Conservation (phyloP, 1,284 basidiomycete species). For the Apiotrichum gamsii region DNA sequence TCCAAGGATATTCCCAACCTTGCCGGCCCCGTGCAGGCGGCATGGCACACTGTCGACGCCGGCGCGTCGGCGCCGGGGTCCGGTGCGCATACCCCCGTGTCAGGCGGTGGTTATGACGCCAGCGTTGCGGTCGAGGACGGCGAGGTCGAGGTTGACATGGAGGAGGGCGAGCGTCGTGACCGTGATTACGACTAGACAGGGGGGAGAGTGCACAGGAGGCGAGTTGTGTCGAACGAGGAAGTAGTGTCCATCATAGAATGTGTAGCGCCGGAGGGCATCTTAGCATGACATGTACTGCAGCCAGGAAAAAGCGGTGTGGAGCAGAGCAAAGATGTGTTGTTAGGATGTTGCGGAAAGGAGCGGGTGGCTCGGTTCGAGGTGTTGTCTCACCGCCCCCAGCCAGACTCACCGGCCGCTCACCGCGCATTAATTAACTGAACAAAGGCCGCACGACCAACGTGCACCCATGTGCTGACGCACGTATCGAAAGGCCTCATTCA, state of each 20-base stretch:
- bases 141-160: constrained; percentile 6
- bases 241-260: neutral
- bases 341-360: no score
- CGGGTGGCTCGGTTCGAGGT: no score
- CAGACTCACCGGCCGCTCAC: no score
- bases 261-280: no score
- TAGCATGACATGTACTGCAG: constrained; percentile 1
- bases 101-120: neutral
- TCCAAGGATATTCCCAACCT: constrained; percentile 31
- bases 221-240: neutral
- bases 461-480: no score
- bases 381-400: no score
- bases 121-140: neutral
- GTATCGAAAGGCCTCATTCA: no score
- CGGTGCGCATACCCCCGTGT: neutral
- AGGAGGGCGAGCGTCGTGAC: constrained; percentile 6
- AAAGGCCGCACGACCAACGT: no score
- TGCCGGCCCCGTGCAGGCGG: constrained; percentile 21
- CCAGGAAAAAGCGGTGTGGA: no score
- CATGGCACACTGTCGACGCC: no score
- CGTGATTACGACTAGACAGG: neutral
- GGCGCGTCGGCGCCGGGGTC: constrained; percentile 7
- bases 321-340: no score
- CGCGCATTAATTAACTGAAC: no score
- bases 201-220: neutral